Evolutionary conservation across 257 asterid genomes (phyloP), one percentile per base, ranked within the genome.

Genomic region (Rhazya stricta): DNA sequence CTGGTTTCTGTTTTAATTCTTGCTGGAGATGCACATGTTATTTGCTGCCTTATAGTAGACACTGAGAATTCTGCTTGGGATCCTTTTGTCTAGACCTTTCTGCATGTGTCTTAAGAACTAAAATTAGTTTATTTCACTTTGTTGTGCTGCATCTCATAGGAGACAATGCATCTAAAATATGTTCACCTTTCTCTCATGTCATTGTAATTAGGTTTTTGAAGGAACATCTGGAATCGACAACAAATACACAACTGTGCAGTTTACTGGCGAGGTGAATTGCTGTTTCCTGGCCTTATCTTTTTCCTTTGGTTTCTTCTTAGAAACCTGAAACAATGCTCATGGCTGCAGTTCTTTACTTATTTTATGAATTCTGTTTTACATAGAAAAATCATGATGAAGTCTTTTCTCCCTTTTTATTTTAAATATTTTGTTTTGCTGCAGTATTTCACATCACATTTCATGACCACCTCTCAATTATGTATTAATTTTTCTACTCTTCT

Each of bases 151-250:
- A 45, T 39, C 30, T 54, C 23, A 16, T 37, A 23, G 50, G 72
- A 45, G 60, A 73, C 69, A 43, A 16, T 79, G 53, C 77, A 9
- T 56, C 25, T 37, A 48, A 46, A 69, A 69, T 58, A 39, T 57
- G n/a, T 68, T 79, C 45, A 41, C 41, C 56, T 81, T 76, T 69
- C 72, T 73, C 69, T 73, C 56, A n/a, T 80, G 70, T 70, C 63
- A 15, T 42, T 58, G 63, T 75, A 56, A 74, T 61, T 85, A 93
- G 97, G 98, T 93, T 79, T 91, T 93, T 79, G 98, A 93, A 88
- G 98, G 98, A 81, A 93, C 98, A 32, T 93, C 98, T 73, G 98
- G 98, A 83, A 93, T 93, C 60, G 98, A 93, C 86, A 93, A 90
- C 88, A 93, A 93, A 80, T 93, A 85, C 81, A 93, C 98, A 43